phyloP scores from a whole-genome alignment of 371 early-diverging fungal species.

The Rhizopus arrhizus region DNA sequence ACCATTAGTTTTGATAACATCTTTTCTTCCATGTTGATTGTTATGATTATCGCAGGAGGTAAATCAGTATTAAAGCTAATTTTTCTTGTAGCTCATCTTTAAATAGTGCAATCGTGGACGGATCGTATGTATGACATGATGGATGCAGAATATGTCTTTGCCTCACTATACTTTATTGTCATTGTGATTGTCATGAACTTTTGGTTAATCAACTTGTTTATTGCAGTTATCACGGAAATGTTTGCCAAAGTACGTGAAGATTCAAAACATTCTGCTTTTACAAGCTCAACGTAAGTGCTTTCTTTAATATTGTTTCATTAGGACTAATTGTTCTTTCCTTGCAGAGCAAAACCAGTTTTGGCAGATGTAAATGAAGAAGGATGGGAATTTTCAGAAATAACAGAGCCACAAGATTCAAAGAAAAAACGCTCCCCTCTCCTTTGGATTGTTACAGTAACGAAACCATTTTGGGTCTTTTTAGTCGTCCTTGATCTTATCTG shows the following conservation, averaged over 20 bases:
- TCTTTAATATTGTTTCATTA: too few relatives aligned
- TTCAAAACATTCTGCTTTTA: conserved; percentile 67
- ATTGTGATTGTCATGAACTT: conserved; percentile 70
- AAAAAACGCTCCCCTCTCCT: conserved; percentile 14
- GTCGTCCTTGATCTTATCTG: conserved; percentile 57
- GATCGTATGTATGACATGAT: conserved; percentile 72
- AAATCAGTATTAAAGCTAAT: conserved; percentile 9
- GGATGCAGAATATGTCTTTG: conserved; percentile 64
- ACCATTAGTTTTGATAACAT: conserved; percentile 67
- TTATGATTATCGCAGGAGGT: conserved; percentile 57
- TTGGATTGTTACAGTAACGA: conserved; percentile 32
- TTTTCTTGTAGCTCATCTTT: neutral
- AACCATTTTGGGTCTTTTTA: conserved; percentile 54
- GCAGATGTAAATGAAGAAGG: conserved; percentile 49
- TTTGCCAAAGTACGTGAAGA: conserved; percentile 75
- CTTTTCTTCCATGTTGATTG: conserved; percentile 60
- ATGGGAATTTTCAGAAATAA: conserved; percentile 44
- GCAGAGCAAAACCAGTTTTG: conserved; percentile 45
- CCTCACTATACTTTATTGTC: conserved; percentile 62
- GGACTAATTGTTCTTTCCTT: neutral
- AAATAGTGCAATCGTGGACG: conserved; percentile 68
- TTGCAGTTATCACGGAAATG: conserved; percentile 73
- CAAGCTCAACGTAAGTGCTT: conserved; percentile 43
- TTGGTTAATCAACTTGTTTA: conserved; percentile 72
- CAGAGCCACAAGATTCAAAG: conserved; percentile 6